phyloP scores from a whole-genome alignment of 306 rosid genomes.

The Canavalia ensiformis region DNA sequence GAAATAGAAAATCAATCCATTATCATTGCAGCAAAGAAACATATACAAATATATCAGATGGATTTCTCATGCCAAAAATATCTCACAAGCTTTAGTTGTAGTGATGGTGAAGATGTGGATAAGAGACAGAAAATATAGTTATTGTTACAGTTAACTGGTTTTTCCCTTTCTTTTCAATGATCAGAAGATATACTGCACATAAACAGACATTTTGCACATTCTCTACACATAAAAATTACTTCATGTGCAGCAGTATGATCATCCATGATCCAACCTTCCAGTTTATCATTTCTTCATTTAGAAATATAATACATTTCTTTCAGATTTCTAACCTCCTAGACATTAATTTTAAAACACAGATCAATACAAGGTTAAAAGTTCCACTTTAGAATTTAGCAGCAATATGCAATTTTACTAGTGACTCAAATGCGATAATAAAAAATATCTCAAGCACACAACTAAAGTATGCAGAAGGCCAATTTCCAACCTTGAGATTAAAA shows the following conservation, averaged over 20 bases:
- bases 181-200: not conserved
- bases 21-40: constrained; percentile 17
- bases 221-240: not conserved
- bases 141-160: not conserved
- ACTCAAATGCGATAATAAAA: not conserved
- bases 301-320: constrained; percentile 18
- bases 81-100: constrained; percentile 9
- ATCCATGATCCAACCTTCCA: constrained; percentile 40
- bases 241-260: constrained; percentile 17
- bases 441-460: constrained; percentile 8
- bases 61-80: constrained; percentile 18
- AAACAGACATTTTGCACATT: constrained; percentile 1
- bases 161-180: constrained; percentile 22
- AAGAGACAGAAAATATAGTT: constrained; percentile 17
- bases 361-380: constrained; percentile 4
- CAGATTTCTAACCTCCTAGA: constrained; percentile 28
- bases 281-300: constrained; percentile 1
- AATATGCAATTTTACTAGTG: not conserved
- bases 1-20: constrained; percentile 3
- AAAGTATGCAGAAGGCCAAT: constrained; percentile 36
- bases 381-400: constrained; percentile 3
- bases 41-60: not conserved
- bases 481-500: constrained; percentile 83
- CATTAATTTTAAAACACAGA: constrained; percentile 18
- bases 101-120: not conserved